These are phyloP conservation scores for Citrullus colocynthis DNA, from an alignment of 306 rosid species.

Conservation along the genomic window DNA sequence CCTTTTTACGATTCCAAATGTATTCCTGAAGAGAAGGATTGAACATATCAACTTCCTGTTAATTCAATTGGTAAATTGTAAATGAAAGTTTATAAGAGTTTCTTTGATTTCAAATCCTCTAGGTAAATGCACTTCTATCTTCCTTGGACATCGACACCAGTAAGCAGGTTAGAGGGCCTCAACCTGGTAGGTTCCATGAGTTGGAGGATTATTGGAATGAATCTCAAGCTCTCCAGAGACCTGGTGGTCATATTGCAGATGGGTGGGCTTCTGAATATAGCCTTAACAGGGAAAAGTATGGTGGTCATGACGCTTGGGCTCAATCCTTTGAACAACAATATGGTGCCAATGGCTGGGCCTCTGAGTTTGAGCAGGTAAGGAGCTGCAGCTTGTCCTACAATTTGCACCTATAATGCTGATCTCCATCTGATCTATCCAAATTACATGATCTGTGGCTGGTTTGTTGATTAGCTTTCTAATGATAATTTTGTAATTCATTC, in stretches of 20 bases:
- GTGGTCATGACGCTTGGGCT: conserved; percentile 72
- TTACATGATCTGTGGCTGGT: not conserved
- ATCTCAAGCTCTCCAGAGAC: conserved; percentile 67
- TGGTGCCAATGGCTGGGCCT: conserved; percentile 86
- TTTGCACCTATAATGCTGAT: not conserved
- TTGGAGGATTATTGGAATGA: conserved; percentile 89
- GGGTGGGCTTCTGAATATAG: conserved; percentile 78
- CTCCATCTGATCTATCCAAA: not conserved
- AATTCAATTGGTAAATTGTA: not conserved
- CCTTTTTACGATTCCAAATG: not conserved
- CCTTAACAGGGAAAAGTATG: conserved; percentile 43
- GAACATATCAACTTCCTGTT: not conserved
- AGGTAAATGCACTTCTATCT: conserved; percentile 84
- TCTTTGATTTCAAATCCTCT: conserved; percentile 19
- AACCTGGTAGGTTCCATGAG: conserved; percentile 60
- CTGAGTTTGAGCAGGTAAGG: conserved; percentile 84
- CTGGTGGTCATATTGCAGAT: conserved; percentile 39
- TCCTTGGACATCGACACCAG: conserved; percentile 76
- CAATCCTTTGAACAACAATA: conserved; percentile 74
- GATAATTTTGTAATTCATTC: not conserved
- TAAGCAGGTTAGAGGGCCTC: conserved; percentile 35
- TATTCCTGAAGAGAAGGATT: not conserved
- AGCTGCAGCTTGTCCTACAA: not conserved
- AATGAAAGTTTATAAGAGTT: not conserved
- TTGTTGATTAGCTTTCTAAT: not conserved